Evolutionary conservation across 2,329 filamentous ascomycete species (phyloP).

Genomic region (Talaromyces sp.): DNA sequence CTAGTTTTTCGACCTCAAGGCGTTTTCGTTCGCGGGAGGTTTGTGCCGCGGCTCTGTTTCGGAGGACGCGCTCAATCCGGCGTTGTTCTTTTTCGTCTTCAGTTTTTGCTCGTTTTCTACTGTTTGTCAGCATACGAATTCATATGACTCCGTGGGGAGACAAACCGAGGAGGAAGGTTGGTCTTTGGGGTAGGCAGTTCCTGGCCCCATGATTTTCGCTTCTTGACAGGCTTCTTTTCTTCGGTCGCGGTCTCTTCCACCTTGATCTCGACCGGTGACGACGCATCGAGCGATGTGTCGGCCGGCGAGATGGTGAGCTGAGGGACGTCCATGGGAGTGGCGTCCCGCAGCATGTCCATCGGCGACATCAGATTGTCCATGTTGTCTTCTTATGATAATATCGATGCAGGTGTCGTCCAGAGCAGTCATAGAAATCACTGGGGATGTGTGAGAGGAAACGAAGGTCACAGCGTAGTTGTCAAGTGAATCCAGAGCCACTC

Average conservation of each 20-base stretch:
- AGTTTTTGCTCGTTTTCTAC: conserved; percentile 93
- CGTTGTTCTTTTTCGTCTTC: conserved; percentile 99
- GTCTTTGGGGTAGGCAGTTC: conserved; percentile 96
- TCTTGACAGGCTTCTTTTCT: conserved; percentile 76
- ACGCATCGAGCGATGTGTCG: conserved; percentile 38
- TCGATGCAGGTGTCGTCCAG: not conserved
- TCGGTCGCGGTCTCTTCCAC: conserved; percentile 39
- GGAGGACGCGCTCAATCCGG: conserved; percentile 92
- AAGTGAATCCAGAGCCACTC: conserved; percentile 18
- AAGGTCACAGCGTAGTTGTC: conserved; percentile 9
- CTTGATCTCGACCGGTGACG: conserved; percentile 25
- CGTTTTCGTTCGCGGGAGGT: conserved; percentile 94
- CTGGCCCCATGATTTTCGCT: conserved; percentile 98
- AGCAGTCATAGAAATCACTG: conserved; percentile 18
- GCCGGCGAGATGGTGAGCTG: conserved; percentile 43
- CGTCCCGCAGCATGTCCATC: conserved; percentile 24
- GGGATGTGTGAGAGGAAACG: not conserved
- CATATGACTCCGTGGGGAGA: conserved; percentile 48
- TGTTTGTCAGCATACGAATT: conserved; percentile 20
- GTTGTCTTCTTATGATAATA: not conserved
- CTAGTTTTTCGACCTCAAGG: conserved; percentile 80
- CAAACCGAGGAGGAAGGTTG: conserved; percentile 74
- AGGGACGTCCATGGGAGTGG: conserved; percentile 33
- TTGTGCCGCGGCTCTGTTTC: conserved; percentile 93
- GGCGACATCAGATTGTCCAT: conserved; percentile 20